Evolutionary conservation across 2,329 filamentous ascomycete genomes (phyloP).

Genomic region (Verticillium isaacii): DNA sequence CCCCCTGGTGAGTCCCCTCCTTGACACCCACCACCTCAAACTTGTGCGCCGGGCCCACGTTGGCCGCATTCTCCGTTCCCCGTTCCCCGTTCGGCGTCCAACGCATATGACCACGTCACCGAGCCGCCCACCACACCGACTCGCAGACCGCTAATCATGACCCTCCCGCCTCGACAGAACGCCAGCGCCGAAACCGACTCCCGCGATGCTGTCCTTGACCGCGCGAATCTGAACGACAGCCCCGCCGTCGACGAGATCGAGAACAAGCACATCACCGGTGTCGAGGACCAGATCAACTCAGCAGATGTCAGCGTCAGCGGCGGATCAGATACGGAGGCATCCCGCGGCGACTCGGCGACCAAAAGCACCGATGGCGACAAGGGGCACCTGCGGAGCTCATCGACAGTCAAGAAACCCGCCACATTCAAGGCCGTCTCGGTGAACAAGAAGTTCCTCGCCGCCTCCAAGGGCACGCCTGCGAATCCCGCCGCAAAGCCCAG

Average conservation of each 20-base stretch:
- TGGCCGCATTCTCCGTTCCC: constrained; percentile 1
- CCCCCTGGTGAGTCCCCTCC: constrained; percentile 35
- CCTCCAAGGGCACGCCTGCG: constrained; percentile 50
- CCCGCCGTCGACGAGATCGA: constrained; percentile 45
- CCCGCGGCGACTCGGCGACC: constrained; percentile 43
- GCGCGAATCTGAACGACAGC: constrained; percentile 44
- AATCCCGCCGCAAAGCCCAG: constrained; percentile 41
- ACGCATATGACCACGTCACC: constrained; percentile 2
- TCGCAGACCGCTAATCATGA: constrained; percentile 2
- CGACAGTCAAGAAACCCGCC: constrained; percentile 66
- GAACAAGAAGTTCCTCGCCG: constrained; percentile 77
- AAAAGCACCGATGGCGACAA: constrained; percentile 51
- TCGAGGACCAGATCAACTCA: constrained; percentile 57
- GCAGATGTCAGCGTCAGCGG: constrained; percentile 66
- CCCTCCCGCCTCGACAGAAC: constrained; percentile 18
- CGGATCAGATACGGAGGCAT: constrained; percentile 72
- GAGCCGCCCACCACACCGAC: neutral
- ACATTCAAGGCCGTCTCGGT: constrained; percentile 84
- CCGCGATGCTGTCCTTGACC: constrained; percentile 42
- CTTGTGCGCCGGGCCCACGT: neutral
- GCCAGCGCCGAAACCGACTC: constrained; percentile 31
- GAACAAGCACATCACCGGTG: constrained; percentile 52
- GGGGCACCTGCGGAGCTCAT: constrained; percentile 52
- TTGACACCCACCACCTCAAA: no score
- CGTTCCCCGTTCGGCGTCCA: constrained; percentile 1